Percentiles rank a stretch among this genome's conserved stretches.
Conservation (phyloP, 2,329 filamentous ascomycete genomes). For the Colletotrichum horii region DNA sequence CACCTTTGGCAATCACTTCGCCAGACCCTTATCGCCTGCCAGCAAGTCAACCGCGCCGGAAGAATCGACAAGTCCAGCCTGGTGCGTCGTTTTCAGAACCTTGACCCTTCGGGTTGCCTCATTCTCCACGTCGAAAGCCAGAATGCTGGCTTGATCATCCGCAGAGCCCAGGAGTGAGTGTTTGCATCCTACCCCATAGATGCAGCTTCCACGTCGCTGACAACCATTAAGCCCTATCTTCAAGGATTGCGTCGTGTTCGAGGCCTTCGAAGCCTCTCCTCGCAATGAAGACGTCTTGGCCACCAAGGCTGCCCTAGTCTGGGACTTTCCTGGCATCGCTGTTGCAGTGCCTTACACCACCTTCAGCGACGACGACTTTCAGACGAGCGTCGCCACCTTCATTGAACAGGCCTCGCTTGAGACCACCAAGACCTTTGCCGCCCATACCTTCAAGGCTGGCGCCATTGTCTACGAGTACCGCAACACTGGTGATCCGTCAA, state of each 20-base stretch:
- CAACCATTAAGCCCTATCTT: constrained; percentile 23
- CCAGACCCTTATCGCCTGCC: neutral
- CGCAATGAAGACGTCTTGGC: constrained; percentile 56
- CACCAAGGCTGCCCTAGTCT: constrained; percentile 54
- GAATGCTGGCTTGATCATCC: constrained; percentile 36
- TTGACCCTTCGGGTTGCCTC: neutral
- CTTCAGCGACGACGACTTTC: constrained; percentile 28
- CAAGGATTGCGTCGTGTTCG: constrained; percentile 41
- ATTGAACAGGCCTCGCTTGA: constrained; percentile 62
- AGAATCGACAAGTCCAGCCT: constrained; percentile 4
- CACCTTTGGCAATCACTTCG: neutral
- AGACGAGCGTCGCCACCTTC: constrained; percentile 48
- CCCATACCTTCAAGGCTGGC: constrained; percentile 56
- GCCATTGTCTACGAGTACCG: constrained; percentile 55
- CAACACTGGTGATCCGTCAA: constrained; percentile 59
- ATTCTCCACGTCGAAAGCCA: constrained; percentile 25
- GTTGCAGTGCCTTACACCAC: constrained; percentile 47
- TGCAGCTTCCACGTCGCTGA: constrained; percentile 1
- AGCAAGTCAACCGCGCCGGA: neutral
- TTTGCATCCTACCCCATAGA: neutral
- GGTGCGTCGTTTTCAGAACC: neutral
- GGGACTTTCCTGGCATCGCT: constrained; percentile 64
- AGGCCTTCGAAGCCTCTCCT: constrained; percentile 67
- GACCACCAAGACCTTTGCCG: constrained; percentile 56
- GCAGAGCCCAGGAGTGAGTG: constrained; percentile 30